These are phyloP conservation scores for Oehlia diaphana DNA, from an alignment of 192 early-diverging fungal species.

Conservation along the genomic window DNA sequence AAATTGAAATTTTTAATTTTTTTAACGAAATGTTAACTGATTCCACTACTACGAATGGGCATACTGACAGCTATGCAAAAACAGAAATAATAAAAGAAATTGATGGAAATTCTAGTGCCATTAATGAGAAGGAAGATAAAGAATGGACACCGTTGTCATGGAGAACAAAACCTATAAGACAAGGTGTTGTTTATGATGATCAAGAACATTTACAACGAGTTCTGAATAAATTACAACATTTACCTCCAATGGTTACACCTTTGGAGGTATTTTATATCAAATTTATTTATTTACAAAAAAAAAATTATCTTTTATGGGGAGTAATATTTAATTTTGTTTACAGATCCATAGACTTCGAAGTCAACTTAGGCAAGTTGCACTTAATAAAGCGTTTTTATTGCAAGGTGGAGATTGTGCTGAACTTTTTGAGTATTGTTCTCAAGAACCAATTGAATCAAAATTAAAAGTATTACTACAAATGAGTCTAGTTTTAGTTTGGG, in stretches of 20 bases:
- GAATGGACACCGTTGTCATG: slow-evolving; percentile 72
- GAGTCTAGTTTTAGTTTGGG: slow-evolving; percentile 94
- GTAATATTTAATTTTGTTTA: not conserved
- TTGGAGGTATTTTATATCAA: slow-evolving; percentile 61
- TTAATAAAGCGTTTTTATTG: slow-evolving; percentile 89
- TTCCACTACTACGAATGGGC: not conserved
- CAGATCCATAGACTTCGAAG: slow-evolving; percentile 79
- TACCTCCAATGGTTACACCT: slow-evolving; percentile 91
- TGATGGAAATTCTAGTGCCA: not conserved
- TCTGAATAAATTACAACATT: slow-evolving; percentile 67
- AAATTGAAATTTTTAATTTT: no score
- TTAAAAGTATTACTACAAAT: slow-evolving; percentile 97
- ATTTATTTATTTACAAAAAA: not conserved
- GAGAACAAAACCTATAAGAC: slow-evolving; percentile 75
- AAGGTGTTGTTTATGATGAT: slow-evolving; percentile 89
- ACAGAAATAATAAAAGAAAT: not conserved
- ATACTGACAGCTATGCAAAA: not conserved
- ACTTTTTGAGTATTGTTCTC: slow-evolving; percentile 96
- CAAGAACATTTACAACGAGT: slow-evolving; percentile 67
- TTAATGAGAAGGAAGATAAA: slow-evolving; percentile 22
- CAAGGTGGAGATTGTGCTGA: slow-evolving; percentile 99
- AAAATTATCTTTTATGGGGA: not conserved
- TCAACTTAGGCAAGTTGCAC: slow-evolving; percentile 87
- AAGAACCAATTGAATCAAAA: slow-evolving; percentile 90
- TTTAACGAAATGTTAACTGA: not conserved